A percentile compares a stretch with the other conserved stretches of the same genome.
Conservation (phyloP, 495 filamentous ascomycete genomes). For the Halenospora varia region DNA sequence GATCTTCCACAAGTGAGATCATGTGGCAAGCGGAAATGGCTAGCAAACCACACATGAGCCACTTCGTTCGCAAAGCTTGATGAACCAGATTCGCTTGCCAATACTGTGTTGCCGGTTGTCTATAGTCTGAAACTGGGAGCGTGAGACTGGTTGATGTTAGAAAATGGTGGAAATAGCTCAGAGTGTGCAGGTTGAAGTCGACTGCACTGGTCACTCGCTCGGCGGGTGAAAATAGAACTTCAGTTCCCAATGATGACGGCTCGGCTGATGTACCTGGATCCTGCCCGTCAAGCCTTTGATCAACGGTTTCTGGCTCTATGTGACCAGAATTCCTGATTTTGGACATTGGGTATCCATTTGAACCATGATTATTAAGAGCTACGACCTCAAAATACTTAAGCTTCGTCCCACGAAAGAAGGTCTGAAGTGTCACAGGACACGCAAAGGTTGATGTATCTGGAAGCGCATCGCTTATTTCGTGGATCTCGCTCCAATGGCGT, state of each 20-base stretch:
- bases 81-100: conserved; percentile 27
- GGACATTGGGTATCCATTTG: no score
- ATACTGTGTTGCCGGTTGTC: conserved; percentile 4
- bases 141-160: conserved; percentile 31
- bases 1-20: conserved; percentile 17
- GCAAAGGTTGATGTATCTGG: background rate
- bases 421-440: conserved; percentile 28
- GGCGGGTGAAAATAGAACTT: no score
- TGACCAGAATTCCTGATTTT: no score
- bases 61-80: conserved; percentile 26
- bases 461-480: conserved; percentile 14
- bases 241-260: no score
- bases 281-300: background rate
- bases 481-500: conserved; percentile 31
- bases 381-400: conserved; percentile 37
- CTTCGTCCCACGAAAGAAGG: conserved; percentile 35
- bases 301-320: background rate
- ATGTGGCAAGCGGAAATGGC: conserved; percentile 30
- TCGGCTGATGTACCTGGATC: background rate
- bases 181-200: conserved; percentile 27
- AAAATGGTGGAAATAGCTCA: conserved; percentile 36
- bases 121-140: conserved; percentile 21
- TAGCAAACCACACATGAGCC: conserved; percentile 29
- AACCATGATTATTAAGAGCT: no score
- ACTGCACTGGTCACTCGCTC: no score